Base-by-base conservation (phyloP, 192 early-diverging fungal genomes). In the Umbelopsis sp. region DNA sequence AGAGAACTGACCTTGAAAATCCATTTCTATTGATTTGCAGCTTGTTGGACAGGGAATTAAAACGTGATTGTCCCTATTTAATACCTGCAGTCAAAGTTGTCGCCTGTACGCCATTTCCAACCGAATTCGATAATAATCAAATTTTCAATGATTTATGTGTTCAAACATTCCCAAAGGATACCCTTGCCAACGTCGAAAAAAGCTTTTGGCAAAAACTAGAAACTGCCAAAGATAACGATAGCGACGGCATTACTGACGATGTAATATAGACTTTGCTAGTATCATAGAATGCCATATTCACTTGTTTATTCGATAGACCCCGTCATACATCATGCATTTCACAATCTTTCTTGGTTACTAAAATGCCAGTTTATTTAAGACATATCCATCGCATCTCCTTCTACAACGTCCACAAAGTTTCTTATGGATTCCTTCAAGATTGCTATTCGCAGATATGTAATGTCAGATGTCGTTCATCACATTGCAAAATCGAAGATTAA, bases 311-410 rank as follows among this genome's bases (percentile, higher is more conserved):
- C 12, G 38, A 41, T 41, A 41, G 8, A 41, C 7, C 38, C 38
- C 38, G 38, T 41, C 4, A 41, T 41, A 41, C 38, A 41, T 41
- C 4, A 41, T 41, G 12, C 38, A 41, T 41, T 1, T 41, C 38
- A 5, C 8, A 41, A 6, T 11, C 12, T 41, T 3, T 41, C 12
- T 11, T 11, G 38, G 38, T 29, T 34, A 29, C 20, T 34, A 62
- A 31, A 62, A 12, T 17, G 20, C 16, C 16, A 17, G 17, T 49
- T 62, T 62, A 34, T 34, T 62, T 32, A 49, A 25, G 79, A 74
- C 22, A 80, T 71, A 41, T 91, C 89, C 90, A 91, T 91, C 25
- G 84, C 85, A 71, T 89, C 88, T 25, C 83, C 90, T 34, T 91
- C 89, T 22, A 83, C 38, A 7, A 91, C 89, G 32, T 87, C 81